Conservation (phyloP, 768 basidiomycete species). For the Coprinopsis sp. region DNA sequence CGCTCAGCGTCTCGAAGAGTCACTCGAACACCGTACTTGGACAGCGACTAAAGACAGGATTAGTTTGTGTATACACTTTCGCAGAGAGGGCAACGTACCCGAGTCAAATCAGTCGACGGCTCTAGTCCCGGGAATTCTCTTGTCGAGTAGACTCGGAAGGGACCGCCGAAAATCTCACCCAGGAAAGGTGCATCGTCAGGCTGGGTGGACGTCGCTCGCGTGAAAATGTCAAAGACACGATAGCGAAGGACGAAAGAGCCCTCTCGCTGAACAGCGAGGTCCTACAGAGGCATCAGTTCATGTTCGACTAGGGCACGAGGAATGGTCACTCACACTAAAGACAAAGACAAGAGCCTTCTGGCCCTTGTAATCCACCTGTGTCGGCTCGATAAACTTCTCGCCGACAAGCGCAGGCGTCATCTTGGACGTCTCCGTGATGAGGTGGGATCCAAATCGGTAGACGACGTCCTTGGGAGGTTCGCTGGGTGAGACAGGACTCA, state of each 20-base stretch:
- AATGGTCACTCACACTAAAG: slow-evolving; percentile 44
- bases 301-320: neutral
- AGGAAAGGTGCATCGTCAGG: slow-evolving; percentile 36
- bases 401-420: slow-evolving; percentile 54
- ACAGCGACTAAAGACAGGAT: slow-evolving; percentile 23
- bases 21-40: slow-evolving; percentile 38
- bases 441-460: slow-evolving; percentile 27
- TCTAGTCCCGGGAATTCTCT: slow-evolving; percentile 70
- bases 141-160: slow-evolving; percentile 68
- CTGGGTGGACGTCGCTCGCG: slow-evolving; percentile 28
- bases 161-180: slow-evolving; percentile 62
- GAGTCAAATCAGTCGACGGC: slow-evolving; percentile 66
- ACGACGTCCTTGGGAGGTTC: slow-evolving; percentile 28
- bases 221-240: slow-evolving; percentile 60
- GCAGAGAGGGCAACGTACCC: slow-evolving; percentile 33
- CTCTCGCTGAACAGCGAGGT: slow-evolving; percentile 62
- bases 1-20: slow-evolving; percentile 37
- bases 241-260: slow-evolving; percentile 70
- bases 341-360: slow-evolving; percentile 55
- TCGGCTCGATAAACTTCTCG: slow-evolving; percentile 56
- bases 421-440: slow-evolving; percentile 37
- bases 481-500: slow-evolving; percentile 23
- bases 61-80: too few species aligned
- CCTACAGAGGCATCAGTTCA: slow-evolving; percentile 34
- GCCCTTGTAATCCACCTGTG: slow-evolving; percentile 48